Evolutionary conservation across 257 asterid genomes (phyloP), one percentile per base, ranked within the genome.

Genomic region (Eucommia ulmoides): DNA sequence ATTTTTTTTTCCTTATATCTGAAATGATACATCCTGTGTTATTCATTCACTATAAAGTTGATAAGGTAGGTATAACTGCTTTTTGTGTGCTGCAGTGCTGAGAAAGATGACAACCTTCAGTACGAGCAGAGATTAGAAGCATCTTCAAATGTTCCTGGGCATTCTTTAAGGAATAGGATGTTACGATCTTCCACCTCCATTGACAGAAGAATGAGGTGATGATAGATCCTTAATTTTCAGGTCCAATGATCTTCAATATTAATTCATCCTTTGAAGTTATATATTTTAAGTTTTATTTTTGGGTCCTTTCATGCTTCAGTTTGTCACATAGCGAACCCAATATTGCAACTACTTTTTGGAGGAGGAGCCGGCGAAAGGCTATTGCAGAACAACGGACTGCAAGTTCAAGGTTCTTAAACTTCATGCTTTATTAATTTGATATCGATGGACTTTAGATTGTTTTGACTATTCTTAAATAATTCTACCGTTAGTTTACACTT

Each of bases 351-450:
- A 70, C 86, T 50, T 79, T 87, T 75, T 91, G 99, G 96, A 77
- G 92, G 58, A 81, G 93, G 81, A 80, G 99, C 81, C 70, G 92
- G 72, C 85, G 93, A 65, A 81, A 85, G 71, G 88, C 61, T 53
- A 77, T 81, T 74, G 77, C 88, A 46, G 96, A 86, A 71, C 86
- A 75, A 65, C 72, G 94, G 77, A 91, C 99, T 64, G 93, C 96
- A 25, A 81, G 95, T 67, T 86, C 99, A 70, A 91, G 99, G 99
- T 91, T 60, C 41, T 56, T 56, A n/a, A n/a, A n/a, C 44, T 65
- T 55, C 46, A 55, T 58, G 51, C 51, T 66, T 62, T 35, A 29
- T 29, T 29, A 29, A 29, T 29, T n/a, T n/a, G n/a, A n/a, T n/a
- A n/a, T n/a, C n/a, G n/a, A n/a, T n/a, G n/a, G n/a, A n/a, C n/a